Evolutionary conservation across 108 stramenopile genomes (phyloP), one percentile per base, ranked within the genome.

Genomic region (Nitzschia sp.): DNA sequence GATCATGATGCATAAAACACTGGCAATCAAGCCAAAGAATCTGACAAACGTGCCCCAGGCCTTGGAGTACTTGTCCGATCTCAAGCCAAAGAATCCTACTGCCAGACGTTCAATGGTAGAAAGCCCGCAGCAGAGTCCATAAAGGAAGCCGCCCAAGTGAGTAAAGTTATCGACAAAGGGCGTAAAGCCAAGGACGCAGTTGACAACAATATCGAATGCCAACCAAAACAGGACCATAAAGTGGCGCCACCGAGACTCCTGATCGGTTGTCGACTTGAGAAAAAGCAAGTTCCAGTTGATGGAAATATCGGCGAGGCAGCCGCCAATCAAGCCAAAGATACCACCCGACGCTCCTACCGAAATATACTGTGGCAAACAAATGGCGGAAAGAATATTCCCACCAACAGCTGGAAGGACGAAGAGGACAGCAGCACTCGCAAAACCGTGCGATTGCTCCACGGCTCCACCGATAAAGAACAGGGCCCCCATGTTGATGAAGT

Each of bases 291-390:
- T 74, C 97, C 97, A 97, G 80, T 97, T 95, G 48, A 93, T 86
- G 65, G 77, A 77, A 53, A 97, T 89, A 68, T 97, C 96, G 2
- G 95, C 90, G 54, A 95, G 62, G 55, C 92, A 88, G 0, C 85
- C 92, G 15, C 95, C 95, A 49, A 97, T 89, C 48, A 97, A 66
- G 1, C 93, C 95, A 71, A 97, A 96, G 35, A 96, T 93, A n/a
- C 94, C 97, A 2, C 97, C 97, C 5, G 86, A 88, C 1, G 96
- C 96, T 45, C 97, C 97, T 4, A 98, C 97, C 29, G 81, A 83
- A 59, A 97, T 86, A 60, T 90, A 92, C 28, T 93, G 71, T n/a
- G 96, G 96, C 17, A 97, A 70, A 60, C 94, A 96, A 51, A 97
- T 76, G 42, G 95, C 90, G 57, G 88, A 89, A 68, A 95, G 46